These are phyloP conservation scores for Tylopilus rubrobrunneus DNA, from an alignment of 768 basidiomycete genomes.

Conservation along the genomic window DNA sequence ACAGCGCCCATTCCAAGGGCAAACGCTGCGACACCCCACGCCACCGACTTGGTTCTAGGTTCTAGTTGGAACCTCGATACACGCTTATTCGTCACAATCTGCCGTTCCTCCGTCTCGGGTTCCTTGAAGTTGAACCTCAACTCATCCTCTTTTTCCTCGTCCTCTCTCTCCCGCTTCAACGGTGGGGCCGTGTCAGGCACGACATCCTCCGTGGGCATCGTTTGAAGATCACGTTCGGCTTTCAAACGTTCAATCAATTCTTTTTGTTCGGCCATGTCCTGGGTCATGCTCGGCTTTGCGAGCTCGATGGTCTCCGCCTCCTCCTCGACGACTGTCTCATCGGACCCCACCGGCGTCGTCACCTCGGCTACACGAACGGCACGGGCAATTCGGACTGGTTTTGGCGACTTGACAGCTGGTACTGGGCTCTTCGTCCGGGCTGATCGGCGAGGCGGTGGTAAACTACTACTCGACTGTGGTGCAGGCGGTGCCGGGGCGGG, in stretches of 20 bases:
- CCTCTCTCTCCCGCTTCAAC: conserved; percentile 47
- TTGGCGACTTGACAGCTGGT: conserved; percentile 36
- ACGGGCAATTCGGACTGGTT: conserved; percentile 18
- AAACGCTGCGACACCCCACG: conserved; percentile 84
- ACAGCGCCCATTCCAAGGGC: conserved; percentile 78
- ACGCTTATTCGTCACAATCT: conserved; percentile 62
- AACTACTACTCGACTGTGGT: conserved; percentile 19
- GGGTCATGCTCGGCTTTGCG: conserved; percentile 57
- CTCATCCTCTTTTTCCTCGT: conserved; percentile 40
- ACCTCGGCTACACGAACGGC: conserved; percentile 29
- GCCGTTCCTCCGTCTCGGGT: conserved; percentile 55
- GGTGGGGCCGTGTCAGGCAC: conserved; percentile 18
- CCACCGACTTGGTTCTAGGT: conserved; percentile 69
- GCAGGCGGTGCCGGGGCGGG: conserved; percentile 14
- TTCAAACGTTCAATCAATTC: conserved; percentile 72
- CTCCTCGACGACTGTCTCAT: conserved; percentile 65
- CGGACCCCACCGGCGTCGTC: conserved; percentile 50
- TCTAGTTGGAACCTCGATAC: conserved; percentile 52
- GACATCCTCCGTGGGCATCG: conserved; percentile 21
- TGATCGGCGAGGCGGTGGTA: conserved; percentile 43
- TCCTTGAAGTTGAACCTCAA: conserved; percentile 66
- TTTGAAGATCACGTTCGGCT: conserved; percentile 47
- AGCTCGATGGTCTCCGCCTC: conserved; percentile 56
- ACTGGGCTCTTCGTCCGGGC: conserved; percentile 41
- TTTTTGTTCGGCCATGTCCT: conserved; percentile 76